A percentile compares a stretch with the other conserved stretches of the same genome.
Evolutionary conservation across 805 yeast species (phyloP).

Genomic region (Ogataea trehalophila): DNA sequence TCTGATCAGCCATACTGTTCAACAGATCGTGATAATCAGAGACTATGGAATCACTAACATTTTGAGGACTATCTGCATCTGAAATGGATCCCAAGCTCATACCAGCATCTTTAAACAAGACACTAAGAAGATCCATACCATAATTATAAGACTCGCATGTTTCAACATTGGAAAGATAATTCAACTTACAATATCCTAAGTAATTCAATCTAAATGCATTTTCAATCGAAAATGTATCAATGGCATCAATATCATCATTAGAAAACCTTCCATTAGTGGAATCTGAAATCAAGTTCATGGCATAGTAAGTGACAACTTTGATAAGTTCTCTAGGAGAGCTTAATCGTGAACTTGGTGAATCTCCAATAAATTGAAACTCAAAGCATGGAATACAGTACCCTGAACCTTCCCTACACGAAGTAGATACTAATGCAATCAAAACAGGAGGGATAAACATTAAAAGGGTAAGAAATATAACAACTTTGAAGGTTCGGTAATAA

Average conservation of each 20-base stretch:
- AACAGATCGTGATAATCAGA: constrained; percentile 34
- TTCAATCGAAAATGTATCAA: constrained; percentile 41
- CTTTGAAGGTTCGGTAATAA: constrained; percentile 20
- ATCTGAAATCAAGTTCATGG: constrained; percentile 37
- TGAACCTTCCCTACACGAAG: constrained; percentile 31
- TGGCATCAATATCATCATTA: constrained; percentile 22
- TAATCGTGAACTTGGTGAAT: constrained; percentile 32
- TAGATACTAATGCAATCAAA: constrained; percentile 15
- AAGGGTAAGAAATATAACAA: constrained; percentile 17
- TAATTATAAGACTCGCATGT: constrained; percentile 32
- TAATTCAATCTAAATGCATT: constrained; percentile 41
- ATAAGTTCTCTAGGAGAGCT: constrained; percentile 38
- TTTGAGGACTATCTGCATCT: constrained; percentile 33
- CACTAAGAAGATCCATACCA: constrained; percentile 45
- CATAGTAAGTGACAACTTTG: constrained; percentile 40
- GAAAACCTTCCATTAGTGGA: constrained; percentile 9
- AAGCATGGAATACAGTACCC: constrained; percentile 40
- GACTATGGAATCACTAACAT: constrained; percentile 38
- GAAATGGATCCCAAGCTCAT: constrained; percentile 39
- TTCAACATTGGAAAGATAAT: constrained; percentile 14
- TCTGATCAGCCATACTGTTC: constrained; percentile 22
- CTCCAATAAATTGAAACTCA: constrained; percentile 35
- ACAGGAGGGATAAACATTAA: constrained; percentile 25
- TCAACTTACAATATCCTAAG: constrained; percentile 45
- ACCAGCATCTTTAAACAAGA: constrained; percentile 47